These are phyloP conservation scores for Talaromyces islandicus DNA, from an alignment of 2,329 filamentous ascomycete genomes.

Conservation along the genomic window DNA sequence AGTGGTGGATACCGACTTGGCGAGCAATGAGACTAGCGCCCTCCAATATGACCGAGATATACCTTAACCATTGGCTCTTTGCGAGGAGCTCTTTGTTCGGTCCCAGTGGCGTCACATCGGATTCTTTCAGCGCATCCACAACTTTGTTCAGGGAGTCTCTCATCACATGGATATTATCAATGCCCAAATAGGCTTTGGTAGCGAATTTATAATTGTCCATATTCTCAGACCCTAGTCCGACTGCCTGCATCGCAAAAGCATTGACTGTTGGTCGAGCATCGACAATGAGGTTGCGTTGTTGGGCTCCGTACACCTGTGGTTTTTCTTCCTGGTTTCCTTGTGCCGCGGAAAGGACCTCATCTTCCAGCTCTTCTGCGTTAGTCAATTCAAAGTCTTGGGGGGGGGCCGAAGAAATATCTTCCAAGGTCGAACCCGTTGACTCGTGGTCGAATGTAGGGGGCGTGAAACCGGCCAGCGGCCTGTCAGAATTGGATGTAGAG, in stretches of 20 bases:
- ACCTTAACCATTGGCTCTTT: conserved; percentile 85
- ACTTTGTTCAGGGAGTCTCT: conserved; percentile 81
- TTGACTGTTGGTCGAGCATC: conserved; percentile 93
- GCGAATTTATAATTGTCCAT: conserved; percentile 96
- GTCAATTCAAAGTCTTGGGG: conserved; percentile 47
- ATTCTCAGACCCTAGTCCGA: conserved; percentile 90
- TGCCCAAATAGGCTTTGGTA: conserved; percentile 85
- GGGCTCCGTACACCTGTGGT: conserved; percentile 75
- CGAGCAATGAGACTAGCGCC: conserved; percentile 79
- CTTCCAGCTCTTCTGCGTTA: conserved; percentile 62
- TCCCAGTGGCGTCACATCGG: conserved; percentile 75
- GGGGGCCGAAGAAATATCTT: conserved; percentile 37
- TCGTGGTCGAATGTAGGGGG: conserved; percentile 37
- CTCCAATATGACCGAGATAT: conserved; percentile 77
- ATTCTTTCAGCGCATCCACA: conserved; percentile 84
- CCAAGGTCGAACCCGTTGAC: conserved; percentile 45
- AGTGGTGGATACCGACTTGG: conserved; percentile 85
- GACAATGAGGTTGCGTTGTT: conserved; percentile 90
- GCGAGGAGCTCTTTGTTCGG: conserved; percentile 75
- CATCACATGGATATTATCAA: conserved; percentile 99
- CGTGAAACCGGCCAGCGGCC: conserved; percentile 35
- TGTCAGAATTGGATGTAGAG: conserved; percentile 56
- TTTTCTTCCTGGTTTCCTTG: conserved; percentile 56
- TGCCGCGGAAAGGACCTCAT: conserved; percentile 56
- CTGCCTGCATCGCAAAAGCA: conserved; percentile 87